Conservation (phyloP, 2,329 filamentous ascomycete species). For the Aspergillus thermomutatus region DNA sequence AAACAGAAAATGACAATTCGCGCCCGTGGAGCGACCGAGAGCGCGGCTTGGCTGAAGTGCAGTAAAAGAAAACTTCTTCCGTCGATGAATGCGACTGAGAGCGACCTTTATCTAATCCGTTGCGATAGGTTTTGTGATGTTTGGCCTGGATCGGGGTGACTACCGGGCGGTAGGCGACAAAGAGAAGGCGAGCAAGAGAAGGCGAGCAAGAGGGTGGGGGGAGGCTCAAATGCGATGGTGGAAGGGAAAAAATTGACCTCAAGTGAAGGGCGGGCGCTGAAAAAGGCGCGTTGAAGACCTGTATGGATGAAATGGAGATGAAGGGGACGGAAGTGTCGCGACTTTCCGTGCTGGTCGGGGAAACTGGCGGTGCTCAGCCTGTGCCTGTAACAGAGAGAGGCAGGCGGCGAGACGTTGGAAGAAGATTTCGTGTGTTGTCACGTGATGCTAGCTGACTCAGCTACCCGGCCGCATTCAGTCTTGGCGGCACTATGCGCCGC, state of each 20-base stretch:
- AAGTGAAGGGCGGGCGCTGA: conserved; percentile 24
- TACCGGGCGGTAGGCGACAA: conserved; percentile 20
- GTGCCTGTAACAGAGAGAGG: conserved; percentile 30
- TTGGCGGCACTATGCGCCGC: not conserved
- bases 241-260: conserved; percentile 16
- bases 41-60: conserved; percentile 18
- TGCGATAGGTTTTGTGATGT: conserved; percentile 32
- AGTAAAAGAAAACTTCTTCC: conserved; percentile 17
- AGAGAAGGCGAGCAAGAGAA: conserved; percentile 17
- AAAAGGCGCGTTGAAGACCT: conserved; percentile 30
- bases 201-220: conserved; percentile 15
- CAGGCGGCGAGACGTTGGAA: conserved; percentile 29
- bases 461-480: conserved; percentile 5
- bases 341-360: conserved; percentile 33
- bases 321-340: conserved; percentile 38
- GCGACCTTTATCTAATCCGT: conserved; percentile 27
- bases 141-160: conserved; percentile 19
- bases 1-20: conserved; percentile 21
- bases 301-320: conserved; percentile 38
- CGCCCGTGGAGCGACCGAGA: conserved; percentile 18
- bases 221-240: conserved; percentile 16
- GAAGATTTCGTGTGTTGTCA: conserved; percentile 31
- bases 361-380: conserved; percentile 37
- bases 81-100: conserved; percentile 26
- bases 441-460: conserved; percentile 27